These are phyloP conservation scores for Kewa caespitosa DNA, from an alignment of 179 eudicot genomes.

Conservation along the genomic window DNA sequence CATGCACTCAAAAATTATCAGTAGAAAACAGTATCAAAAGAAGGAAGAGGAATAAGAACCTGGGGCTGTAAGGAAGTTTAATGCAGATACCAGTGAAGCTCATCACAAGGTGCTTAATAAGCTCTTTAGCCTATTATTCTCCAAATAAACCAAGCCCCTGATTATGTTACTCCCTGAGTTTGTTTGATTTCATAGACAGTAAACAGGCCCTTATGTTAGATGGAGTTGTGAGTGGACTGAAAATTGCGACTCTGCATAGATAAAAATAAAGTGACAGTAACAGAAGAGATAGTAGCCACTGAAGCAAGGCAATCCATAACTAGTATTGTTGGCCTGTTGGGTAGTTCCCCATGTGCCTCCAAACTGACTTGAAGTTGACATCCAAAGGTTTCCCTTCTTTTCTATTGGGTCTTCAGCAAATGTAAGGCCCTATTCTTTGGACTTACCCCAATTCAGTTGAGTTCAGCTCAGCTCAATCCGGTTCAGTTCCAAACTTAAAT, in stretches of 20 bases:
- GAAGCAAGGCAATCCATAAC: not conserved
- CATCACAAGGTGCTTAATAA: slow-evolving; percentile 1
- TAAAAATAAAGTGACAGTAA: not conserved
- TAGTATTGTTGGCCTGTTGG: not conserved
- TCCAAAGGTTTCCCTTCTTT: too few relatives aligned
- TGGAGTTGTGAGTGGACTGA: not conserved
- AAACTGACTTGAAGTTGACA: too few relatives aligned
- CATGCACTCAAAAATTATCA: not conserved
- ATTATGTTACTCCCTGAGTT: not conserved
- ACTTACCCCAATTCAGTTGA: too few relatives aligned
- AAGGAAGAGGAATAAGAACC: slow-evolving; percentile 8
- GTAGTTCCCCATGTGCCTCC: too few relatives aligned
- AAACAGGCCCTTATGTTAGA: not conserved
- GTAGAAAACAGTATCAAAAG: too few relatives aligned
- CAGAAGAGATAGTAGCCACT: not conserved
- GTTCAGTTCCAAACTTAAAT: too few relatives aligned
- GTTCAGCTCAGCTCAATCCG: too few relatives aligned
- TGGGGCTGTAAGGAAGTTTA: slow-evolving; percentile 5
- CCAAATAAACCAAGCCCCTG: not conserved
- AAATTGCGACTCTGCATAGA: not conserved
- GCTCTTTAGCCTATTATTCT: not conserved
- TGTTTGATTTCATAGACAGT: not conserved
- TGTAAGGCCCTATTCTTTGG: too few relatives aligned
- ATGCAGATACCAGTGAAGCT: slow-evolving; percentile 16
- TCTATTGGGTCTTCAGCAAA: too few relatives aligned